Evolutionary conservation across 352 stramenopile species (phyloP), one percentile per base, ranked within the genome.

Genomic region (Globisporangium orthogonon): DNA sequence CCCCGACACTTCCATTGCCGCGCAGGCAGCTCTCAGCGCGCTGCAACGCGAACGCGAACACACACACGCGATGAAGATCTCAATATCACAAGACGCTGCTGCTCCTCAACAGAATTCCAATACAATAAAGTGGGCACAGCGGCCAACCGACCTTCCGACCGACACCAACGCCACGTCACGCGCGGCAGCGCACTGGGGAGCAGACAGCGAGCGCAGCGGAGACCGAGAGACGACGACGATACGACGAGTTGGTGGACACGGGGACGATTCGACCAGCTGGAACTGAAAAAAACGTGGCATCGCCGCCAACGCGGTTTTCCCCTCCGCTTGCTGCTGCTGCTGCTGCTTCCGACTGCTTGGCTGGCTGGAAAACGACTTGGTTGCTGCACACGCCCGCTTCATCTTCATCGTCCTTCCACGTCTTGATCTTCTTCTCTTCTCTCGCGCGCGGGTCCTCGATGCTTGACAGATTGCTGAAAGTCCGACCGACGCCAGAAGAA

Each of bases 391-490:
- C 47, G 39, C 41, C 49, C 13, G 50, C 53, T 51, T 51, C 28
- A 37, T 33, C 44, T 31, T 28, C 44, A 49, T 29, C 52, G 31
- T 30, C 52, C 53, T 23, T 58, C 52, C 50, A 52, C 43, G 40
- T 23, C 35, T 56, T 33, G 41, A 37, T 31, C 43, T 4, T 30
- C 29, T 40, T 37, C 35, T 41, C 41, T 49, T n/a, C 53, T 23
- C 43, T n/a, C n/a, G 43, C 52, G n/a, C 46, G 44, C 44, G 44
- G 44, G 44, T 37, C 7, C 43, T 31, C 18, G 43, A 45, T 52
- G 53, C 43, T 49, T 44, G 41, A 58, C 53, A 58, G 49, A 58
- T 41, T 47, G 46, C 46, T 53, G 47, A 61, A 54, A 53, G 48
- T 10, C 28, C 35, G 55, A 54, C 35, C 40, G 46, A 48, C 53